Evolutionary conservation across 2,329 filamentous ascomycete species (phyloP).

Genomic region (Karstenula rhodostoma): DNA sequence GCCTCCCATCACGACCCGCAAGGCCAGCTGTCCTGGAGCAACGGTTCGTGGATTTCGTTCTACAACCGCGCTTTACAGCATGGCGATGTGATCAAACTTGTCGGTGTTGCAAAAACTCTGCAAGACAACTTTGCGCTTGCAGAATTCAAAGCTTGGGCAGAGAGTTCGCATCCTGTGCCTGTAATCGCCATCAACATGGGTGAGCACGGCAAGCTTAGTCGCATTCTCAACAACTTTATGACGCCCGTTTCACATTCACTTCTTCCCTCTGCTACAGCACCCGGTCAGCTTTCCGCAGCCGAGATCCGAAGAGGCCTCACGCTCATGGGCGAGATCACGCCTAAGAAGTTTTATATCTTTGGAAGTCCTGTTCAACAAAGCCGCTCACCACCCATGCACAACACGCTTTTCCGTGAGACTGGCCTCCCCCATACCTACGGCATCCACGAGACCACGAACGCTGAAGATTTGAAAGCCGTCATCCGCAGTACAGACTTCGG

Average conservation of each 20-base stretch:
- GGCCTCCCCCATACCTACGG: conserved; percentile 88
- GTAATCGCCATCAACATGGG: conserved; percentile 98
- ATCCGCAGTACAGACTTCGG: conserved; percentile 81
- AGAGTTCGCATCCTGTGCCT: conserved; percentile 76
- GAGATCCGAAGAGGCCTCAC: conserved; percentile 84
- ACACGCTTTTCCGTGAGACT: conserved; percentile 76
- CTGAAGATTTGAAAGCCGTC: conserved; percentile 65
- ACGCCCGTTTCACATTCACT: conserved; percentile 91
- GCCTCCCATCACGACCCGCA: conserved; percentile 93
- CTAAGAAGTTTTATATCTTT: conserved; percentile 84
- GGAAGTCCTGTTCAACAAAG: conserved; percentile 84
- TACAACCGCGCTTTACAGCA: conserved; percentile 92
- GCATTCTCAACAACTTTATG: conserved; percentile 90
- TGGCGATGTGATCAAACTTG: conserved; percentile 93
- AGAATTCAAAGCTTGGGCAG: conserved; percentile 81
- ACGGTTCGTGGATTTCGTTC: conserved; percentile 88
- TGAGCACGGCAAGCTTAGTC: conserved; percentile 81
- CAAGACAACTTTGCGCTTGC: conserved; percentile 88
- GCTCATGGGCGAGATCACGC: conserved; percentile 78
- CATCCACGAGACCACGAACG: conserved; percentile 75
- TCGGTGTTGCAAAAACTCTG: conserved; percentile 77
- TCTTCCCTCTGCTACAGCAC: conserved; percentile 91
- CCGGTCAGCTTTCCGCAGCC: conserved; percentile 87
- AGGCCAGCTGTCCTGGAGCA: conserved; percentile 82
- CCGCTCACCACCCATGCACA: conserved; percentile 88